Conservation (phyloP, 2,329 filamentous ascomycete species). For the Paecilomyces variotii region DNA sequence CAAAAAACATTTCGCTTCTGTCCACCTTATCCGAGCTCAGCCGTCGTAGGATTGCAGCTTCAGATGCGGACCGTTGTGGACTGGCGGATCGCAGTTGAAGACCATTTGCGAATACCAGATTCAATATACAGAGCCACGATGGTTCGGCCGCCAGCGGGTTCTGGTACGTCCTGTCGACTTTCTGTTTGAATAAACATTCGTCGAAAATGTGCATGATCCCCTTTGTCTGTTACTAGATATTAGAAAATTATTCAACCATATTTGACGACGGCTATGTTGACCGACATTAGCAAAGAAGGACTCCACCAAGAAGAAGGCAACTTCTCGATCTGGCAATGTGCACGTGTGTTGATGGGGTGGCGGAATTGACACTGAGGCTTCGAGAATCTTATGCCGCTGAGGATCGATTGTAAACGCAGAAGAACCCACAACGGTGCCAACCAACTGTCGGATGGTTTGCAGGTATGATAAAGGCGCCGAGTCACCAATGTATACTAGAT, state of each 20-base stretch:
- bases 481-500: conserved; percentile 56
- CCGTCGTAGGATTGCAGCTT: conserved; percentile 45
- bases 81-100: conserved; percentile 36
- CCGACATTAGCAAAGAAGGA: conserved; percentile 56
- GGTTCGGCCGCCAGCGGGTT: conserved; percentile 45
- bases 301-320: conserved; percentile 47
- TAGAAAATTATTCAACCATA: conserved; percentile 35
- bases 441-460: conserved; percentile 53
- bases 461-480: conserved; percentile 55
- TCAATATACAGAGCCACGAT: conserved; percentile 51
- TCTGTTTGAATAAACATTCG: conserved; percentile 40
- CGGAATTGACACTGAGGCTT: conserved; percentile 41
- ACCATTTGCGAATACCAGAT: conserved; percentile 57
- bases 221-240: conserved; percentile 39
- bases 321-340: conserved; percentile 49
- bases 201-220: conserved; percentile 56
- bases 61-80: conserved; percentile 15
- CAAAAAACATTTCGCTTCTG: conserved; percentile 56
- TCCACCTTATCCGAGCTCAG: conserved; percentile 43
- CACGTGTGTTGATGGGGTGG: conserved; percentile 40
- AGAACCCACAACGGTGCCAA: conserved; percentile 46
- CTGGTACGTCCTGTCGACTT: conserved; percentile 47
- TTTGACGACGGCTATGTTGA: background rate
- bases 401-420: conserved; percentile 54
- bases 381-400: conserved; percentile 49